A percentile compares a stretch with the other conserved stretches of the same genome.
These are phyloP conservation scores for Calonectria naviculata DNA, from an alignment of 2,329 filamentous ascomycete genomes.

Conservation along the genomic window DNA sequence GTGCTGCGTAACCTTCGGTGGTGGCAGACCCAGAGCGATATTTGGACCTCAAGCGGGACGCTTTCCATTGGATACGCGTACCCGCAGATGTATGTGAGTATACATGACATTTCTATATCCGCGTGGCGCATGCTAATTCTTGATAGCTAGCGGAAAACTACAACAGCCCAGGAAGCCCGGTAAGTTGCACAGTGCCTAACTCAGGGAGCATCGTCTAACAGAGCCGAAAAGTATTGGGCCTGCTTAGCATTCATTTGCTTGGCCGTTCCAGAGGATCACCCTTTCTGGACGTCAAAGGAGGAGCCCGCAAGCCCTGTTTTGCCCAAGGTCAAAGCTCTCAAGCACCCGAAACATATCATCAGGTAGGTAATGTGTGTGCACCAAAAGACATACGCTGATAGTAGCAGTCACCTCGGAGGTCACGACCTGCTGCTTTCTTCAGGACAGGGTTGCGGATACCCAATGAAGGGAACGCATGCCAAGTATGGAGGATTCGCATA, in stretches of 20 bases:
- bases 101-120: not conserved
- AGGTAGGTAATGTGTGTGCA: conserved; percentile 47
- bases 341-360: conserved; percentile 79
- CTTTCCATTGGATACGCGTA: conserved; percentile 82
- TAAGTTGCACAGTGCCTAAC: conserved; percentile 41
- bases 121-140: conserved; percentile 27
- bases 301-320: conserved; percentile 67
- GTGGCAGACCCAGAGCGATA: conserved; percentile 82
- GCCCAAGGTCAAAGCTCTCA: conserved; percentile 69
- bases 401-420: conserved; percentile 69
- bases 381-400: not conserved
- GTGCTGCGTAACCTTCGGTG: conserved; percentile 79
- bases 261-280: conserved; percentile 74
- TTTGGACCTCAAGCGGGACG: conserved; percentile 80
- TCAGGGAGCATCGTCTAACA: conserved; percentile 37
- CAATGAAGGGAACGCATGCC: conserved; percentile 83
- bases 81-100: conserved; percentile 76
- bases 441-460: conserved; percentile 85
- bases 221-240: conserved; percentile 77
- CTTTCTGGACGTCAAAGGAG: conserved; percentile 79
- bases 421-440: conserved; percentile 82
- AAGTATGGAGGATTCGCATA: conserved; percentile 87
- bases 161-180: conserved; percentile 77
- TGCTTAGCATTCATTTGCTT: conserved; percentile 82
- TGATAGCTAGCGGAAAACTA: conserved; percentile 81